Evolutionary conservation across 495 filamentous ascomycete genomes (phyloP).

Genomic region (Parathielavia hyrcaniae): DNA sequence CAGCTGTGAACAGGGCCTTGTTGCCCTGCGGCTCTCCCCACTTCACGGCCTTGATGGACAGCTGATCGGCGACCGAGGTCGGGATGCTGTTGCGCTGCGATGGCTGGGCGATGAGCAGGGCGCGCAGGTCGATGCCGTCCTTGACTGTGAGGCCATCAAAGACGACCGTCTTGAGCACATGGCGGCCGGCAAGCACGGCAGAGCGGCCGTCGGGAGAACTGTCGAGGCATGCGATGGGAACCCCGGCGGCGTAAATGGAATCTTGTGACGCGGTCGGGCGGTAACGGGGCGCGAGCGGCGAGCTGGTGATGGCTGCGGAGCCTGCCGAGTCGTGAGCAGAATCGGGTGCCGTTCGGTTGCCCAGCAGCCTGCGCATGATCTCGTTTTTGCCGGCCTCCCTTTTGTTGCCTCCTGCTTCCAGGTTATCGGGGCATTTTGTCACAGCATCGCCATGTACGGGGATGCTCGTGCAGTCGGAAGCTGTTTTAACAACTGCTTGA

Average conservation of each 20-base stretch:
- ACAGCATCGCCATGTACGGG: neutral
- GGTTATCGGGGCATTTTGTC: constrained; percentile 5
- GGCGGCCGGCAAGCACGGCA: constrained; percentile 73
- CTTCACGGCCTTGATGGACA: constrained; percentile 77
- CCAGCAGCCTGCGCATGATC: constrained; percentile 50
- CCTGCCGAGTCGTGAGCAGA: constrained; percentile 33
- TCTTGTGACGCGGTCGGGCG: constrained; percentile 67
- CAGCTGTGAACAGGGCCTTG: constrained; percentile 70
- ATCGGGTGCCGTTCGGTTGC: constrained; percentile 35
- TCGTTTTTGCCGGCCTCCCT: constrained; percentile 18
- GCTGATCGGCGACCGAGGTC: constrained; percentile 56
- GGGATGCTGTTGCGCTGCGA: constrained; percentile 51
- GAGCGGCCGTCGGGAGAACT: constrained; percentile 67
- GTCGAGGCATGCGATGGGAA: constrained; percentile 69
- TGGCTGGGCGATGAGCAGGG: constrained; percentile 64
- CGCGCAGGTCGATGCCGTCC: constrained; percentile 75
- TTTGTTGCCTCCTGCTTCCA: no score
- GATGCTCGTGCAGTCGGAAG: neutral
- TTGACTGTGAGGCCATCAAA: constrained; percentile 62
- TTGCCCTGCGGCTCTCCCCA: constrained; percentile 55
- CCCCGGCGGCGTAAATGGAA: constrained; percentile 62
- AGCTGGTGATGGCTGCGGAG: constrained; percentile 31
- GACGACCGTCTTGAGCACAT: constrained; percentile 76
- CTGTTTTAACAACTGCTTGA: no score
- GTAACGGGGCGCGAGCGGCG: constrained; percentile 35